Evolutionary conservation across 2,329 filamentous ascomycete genomes (phyloP), one percentile per base, ranked within the genome.

Genomic region (Aspergillus aculeatus): DNA sequence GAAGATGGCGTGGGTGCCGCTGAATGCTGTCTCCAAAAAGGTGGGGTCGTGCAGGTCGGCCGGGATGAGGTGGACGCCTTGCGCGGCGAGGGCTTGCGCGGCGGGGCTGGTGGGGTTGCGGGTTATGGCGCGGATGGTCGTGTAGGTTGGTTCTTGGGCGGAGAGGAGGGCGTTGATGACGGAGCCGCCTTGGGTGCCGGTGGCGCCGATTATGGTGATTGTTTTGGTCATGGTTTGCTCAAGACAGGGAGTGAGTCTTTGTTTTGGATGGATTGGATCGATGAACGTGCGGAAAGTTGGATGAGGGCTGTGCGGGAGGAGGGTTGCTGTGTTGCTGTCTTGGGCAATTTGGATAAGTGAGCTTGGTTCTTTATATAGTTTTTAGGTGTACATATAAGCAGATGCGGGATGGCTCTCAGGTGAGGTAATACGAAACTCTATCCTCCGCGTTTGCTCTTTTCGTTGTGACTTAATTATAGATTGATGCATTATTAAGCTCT

Each of bases 101-200:
- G 74, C 75, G 0, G 78, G 65, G 51, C 78, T 80, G 12, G 71
- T 69, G 2, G 73, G 62, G 59, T 84, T 76, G 50, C 86, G 82
- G 2, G 85, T 85, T 21, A 88, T 76, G 50, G 77, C 86, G 31
- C 85, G 82, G 44, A 88, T 74, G 5, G 74, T 29, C 26, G 26
- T 69, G 76, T 80, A 86, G 47, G 78, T 70, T n/a, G 75, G 77
- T 1, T n/a, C n/a, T n/a, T 83, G 74, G 51, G 78, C 73, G 0
- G 81, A 71, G 11, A 82, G 75, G 19, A 84, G 69, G 44, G 69
- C 66, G 32, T 75, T 70, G 54, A 84, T 80, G 50, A 87, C 78
- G 9, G 82, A 83, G 62, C 83, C 81, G 52, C 86, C 86, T 73
- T 89, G 86, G 60, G 82, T 81, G 59, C 85, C 84, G 19, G 84